Evolutionary conservation across 495 filamentous ascomycete genomes (phyloP), one percentile per base, ranked within the genome.

Genomic region (Penicillium ucsense): DNA sequence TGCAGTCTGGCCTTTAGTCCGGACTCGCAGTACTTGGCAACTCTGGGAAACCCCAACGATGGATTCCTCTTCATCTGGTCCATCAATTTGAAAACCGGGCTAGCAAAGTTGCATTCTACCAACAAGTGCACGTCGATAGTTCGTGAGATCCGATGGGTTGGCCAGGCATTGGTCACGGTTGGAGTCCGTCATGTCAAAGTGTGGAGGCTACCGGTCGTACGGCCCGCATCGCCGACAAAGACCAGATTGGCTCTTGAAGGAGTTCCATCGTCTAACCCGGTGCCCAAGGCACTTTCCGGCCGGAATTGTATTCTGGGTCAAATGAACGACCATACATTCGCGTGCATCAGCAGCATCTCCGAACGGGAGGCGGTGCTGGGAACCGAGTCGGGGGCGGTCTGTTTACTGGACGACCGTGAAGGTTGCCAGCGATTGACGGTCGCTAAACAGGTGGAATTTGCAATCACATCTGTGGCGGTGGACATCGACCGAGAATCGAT

Each of bases 41-140:
- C 86, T 5, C 75, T 98, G 30, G 92, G 92, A 29, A 80, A 84
- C 12, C 74, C 83, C 33, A 92, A 95, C 65, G 92, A 98, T 63
- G 92, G 92, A 6, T 97, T 95, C 60, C 75, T 98, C 29, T 90
- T 92, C 53, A 75, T 97, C 37, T 98, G 92, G 89, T 76, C 78
- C 36, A 79, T 97, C 50, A 88, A 90, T 51, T 61, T 83, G 28
- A 83, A 83, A 40, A 92, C 78, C n/a, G 92, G 91, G 6, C 74
- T 81, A n/a, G 85, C 88, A 20, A 88, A 74, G 57, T 70, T 98
- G 36, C 87, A 94, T 62, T 88, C 89, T 32, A 91, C 87, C 57
- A 96, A 95, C 60, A 90, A 92, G 62, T 97, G 92, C 67, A 96
- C 89, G 29, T 83, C 85, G 11, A 80, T 78, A 38, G 72, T 95